These are phyloP conservation scores for Mycena galericulata DNA, from an alignment of 768 basidiomycete genomes.

Conservation along the genomic window DNA sequence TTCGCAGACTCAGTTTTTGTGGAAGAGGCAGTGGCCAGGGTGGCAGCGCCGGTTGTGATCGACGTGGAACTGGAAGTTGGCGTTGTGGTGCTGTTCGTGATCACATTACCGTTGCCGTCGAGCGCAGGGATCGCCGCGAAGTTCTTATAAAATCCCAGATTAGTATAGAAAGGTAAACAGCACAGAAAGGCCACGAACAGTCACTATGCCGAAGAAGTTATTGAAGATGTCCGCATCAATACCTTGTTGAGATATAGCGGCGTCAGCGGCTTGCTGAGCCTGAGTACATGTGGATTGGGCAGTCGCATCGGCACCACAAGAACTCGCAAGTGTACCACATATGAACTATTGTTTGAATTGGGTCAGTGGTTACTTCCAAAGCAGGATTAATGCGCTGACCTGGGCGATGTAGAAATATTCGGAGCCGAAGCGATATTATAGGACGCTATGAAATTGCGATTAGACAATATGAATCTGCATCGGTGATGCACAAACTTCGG, in stretches of 20 bases:
- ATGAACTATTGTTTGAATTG: constrained; percentile 53
- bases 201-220: constrained; percentile 49
- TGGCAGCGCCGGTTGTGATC: background rate
- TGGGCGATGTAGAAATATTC: constrained; percentile 66
- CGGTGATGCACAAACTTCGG: constrained; percentile 38
- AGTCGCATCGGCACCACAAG: constrained; percentile 48
- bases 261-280: constrained; percentile 16
- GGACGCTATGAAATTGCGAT: constrained; percentile 42
- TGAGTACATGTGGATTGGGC: constrained; percentile 5
- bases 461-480: background rate
- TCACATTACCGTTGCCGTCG: background rate
- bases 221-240: constrained; percentile 56
- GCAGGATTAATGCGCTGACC: constrained; percentile 36
- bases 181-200: constrained; percentile 31
- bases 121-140: background rate
- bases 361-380: background rate
- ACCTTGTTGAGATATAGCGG: constrained; percentile 43
- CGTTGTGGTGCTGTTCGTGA: background rate
- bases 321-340: constrained; percentile 64
- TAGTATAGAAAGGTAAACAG: background rate
- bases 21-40: background rate
- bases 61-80: background rate
- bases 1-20: background rate
- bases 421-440: constrained; percentile 69
- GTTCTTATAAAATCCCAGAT: background rate